Conservation (phyloP, 1,284 basidiomycete genomes). For the Trichosporon faecale region DNA sequence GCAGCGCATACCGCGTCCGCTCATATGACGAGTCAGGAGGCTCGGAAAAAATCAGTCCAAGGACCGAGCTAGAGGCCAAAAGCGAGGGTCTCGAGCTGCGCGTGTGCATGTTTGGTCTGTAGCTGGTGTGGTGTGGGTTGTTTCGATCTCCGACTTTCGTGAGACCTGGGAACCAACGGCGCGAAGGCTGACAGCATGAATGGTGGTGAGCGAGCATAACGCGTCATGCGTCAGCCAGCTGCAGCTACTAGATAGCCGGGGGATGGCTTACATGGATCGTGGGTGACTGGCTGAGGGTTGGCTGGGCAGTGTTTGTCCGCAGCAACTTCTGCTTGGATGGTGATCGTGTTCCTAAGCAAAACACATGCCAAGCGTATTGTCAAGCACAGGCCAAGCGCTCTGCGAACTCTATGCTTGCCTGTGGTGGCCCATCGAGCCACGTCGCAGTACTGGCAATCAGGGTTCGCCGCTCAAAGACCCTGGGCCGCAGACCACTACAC, state of each 20-base stretch:
- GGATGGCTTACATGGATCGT: not conserved
- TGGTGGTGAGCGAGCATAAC: not conserved
- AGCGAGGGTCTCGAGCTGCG: not conserved
- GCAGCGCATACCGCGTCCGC: not conserved
- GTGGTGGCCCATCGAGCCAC: not conserved
- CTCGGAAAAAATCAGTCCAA: not conserved
- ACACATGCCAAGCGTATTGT: slow-evolving; percentile 3
- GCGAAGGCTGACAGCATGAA: not conserved
- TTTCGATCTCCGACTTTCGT: not conserved
- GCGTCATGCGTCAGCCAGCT: slow-evolving; percentile 7
- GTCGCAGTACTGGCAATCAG: not conserved
- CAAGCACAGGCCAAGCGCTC: not conserved
- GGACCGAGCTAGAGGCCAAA: not conserved
- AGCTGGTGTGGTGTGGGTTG: not conserved
- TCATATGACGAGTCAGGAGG: not conserved
- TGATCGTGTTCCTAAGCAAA: not conserved
- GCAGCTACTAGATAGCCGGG: too few relatives aligned
- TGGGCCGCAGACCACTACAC: not conserved
- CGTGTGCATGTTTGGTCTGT: not conserved
- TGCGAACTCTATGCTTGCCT: not conserved
- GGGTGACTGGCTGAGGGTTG: not conserved
- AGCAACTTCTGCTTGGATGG: not conserved
- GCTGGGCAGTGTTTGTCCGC: not conserved
- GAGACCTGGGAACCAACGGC: not conserved
- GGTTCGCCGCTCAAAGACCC: not conserved